These are phyloP conservation scores for Ogataea pini DNA, from an alignment of 805 yeast species.

Conservation along the genomic window DNA sequence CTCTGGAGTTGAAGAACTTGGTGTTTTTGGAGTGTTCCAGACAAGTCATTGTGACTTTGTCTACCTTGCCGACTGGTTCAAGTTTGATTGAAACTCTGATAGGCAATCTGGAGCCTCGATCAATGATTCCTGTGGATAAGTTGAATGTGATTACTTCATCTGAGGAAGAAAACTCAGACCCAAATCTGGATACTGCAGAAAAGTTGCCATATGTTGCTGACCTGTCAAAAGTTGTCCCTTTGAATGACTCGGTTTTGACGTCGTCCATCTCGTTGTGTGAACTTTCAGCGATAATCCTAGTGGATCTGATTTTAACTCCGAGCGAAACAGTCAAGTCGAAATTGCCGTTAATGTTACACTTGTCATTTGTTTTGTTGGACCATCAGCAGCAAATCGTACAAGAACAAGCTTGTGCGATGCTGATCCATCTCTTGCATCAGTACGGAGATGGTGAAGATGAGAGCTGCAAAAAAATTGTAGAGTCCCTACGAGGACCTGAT, in stretches of 20 bases:
- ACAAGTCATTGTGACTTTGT: conserved; percentile 77
- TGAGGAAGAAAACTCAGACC: conserved; percentile 14
- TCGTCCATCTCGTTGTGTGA: conserved; percentile 87
- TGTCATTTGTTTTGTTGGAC: conserved; percentile 77
- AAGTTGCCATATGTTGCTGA: conserved; percentile 76
- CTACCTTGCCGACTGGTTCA: conserved; percentile 50
- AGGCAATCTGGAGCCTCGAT: conserved; percentile 73
- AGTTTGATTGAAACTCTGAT: conserved; percentile 65
- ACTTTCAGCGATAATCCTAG: conserved; percentile 78
- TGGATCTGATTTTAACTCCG: conserved; percentile 72
- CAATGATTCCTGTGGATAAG: conserved; percentile 70
- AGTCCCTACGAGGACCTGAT: conserved; percentile 55
- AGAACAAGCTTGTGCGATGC: conserved; percentile 76
- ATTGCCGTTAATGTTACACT: conserved; percentile 75
- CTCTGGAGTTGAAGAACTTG: conserved; percentile 70
- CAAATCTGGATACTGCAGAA: conserved; percentile 4
- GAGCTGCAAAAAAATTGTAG: conserved; percentile 57
- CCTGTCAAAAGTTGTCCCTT: conserved; percentile 55
- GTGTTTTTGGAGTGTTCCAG: conserved; percentile 75
- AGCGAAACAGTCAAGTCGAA: conserved; percentile 59
- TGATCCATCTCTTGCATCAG: conserved; percentile 71
- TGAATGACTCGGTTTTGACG: conserved; percentile 42
- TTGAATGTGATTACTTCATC: conserved; percentile 5
- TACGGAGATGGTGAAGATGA: conserved; percentile 53
- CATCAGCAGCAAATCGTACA: conserved; percentile 84